Evolutionary conservation across 768 basidiomycete genomes (phyloP), one percentile per base, ranked within the genome.

Genomic region (Mycena galopus): DNA sequence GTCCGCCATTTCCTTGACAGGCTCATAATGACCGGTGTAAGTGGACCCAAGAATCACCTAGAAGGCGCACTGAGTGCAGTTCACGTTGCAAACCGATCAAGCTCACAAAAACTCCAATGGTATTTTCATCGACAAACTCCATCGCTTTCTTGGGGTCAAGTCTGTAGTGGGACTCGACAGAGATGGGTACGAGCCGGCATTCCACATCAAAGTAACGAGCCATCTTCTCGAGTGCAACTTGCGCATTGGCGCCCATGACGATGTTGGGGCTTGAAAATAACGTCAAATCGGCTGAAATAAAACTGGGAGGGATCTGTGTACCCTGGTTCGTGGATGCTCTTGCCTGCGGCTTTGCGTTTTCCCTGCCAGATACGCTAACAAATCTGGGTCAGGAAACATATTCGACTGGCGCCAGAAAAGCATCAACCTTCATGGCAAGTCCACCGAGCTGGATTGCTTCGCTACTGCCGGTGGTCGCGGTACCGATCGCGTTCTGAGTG

Each of bases 1-100:
- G 50, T 92, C 90, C 1, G 93, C 85, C 91, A 98, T 94, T 79
- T 92, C 94, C 79, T 94, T 89, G 35, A 98, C 96, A 16, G 93
- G 91, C 77, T 97, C 96, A 77, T 88, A 89, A 73, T 89, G 88
- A 1, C 93, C 93, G 19, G 93, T 93, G 78, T 93, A 93, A 3
- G 86, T 87, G 63, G 85, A 84, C 82, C 70, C 71, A 35, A 67
- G 71, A 63, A 29, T 44, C 10, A 50, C 86, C 90, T 75, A 85
- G 85, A n/a, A 87, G 89, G 8, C 74, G 86, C 87, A 29, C 86
- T 88, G 37, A 81, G 79, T 74, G 30, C 25, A 60, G 27, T 47
- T n/a, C 27, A 16, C 9, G 21, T 8, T 35, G 30, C 75, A 86
- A 84, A 85, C 30, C 84, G n/a, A 35, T 25, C 82, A 25, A 84